Conservation (phyloP, 768 basidiomycete species). For the Kwoniella newhampshirensis region DNA sequence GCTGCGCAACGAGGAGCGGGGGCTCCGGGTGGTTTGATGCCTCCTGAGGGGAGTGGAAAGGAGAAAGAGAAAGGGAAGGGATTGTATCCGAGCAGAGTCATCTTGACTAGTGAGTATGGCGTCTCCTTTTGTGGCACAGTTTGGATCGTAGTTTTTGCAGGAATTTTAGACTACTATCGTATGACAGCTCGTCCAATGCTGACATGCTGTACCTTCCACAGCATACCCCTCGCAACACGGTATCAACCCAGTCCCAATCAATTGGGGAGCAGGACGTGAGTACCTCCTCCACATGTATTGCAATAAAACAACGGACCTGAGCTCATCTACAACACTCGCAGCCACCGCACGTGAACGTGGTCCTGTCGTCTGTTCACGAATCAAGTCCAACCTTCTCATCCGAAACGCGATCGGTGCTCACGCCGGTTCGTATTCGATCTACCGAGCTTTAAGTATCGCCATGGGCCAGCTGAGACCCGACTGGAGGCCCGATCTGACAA, state of each 20-base stretch:
- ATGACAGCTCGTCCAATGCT: neutral
- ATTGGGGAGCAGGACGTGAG: conserved; percentile 68
- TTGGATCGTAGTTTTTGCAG: neutral
- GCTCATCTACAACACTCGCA: conserved; percentile 13
- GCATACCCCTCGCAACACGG: conserved; percentile 92
- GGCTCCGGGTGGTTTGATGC: conserved; percentile 26
- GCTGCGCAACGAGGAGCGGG: conserved; percentile 25
- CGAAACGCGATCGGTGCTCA: conserved; percentile 94
- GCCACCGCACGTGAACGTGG: conserved; percentile 66
- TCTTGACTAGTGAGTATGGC: conserved; percentile 26
- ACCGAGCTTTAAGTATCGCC: conserved; percentile 87
- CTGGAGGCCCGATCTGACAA: conserved; percentile 49
- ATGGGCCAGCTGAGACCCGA: conserved; percentile 57
- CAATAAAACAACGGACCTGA: neutral
- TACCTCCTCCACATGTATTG: neutral
- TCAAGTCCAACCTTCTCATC: conserved; percentile 63
- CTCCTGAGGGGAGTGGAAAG: conserved; percentile 9
- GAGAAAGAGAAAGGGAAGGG: conserved; percentile 18
- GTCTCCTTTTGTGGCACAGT: too few relatives aligned
- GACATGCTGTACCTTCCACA: conserved; percentile 28
- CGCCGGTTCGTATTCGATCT: conserved; percentile 90
- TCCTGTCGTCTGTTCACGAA: conserved; percentile 83
- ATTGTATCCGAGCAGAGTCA: conserved; percentile 22
- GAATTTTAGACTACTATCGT: neutral
- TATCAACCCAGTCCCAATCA: conserved; percentile 72